Conservation (phyloP, 768 basidiomycete genomes). For the Cyathus striatus region DNA sequence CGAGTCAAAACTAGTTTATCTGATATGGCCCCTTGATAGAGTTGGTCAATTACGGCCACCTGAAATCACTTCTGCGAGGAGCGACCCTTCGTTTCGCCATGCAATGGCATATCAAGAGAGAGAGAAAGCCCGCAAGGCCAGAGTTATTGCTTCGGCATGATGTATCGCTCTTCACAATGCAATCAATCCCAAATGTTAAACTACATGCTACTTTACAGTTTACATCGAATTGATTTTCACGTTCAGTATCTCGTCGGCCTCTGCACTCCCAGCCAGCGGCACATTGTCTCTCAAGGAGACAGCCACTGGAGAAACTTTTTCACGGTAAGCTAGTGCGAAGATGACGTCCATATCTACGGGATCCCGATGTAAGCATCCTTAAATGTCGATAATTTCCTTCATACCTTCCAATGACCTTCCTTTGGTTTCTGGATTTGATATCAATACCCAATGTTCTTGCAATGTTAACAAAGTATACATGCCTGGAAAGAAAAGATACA, state of each 20-base stretch:
- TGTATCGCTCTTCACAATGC: neutral
- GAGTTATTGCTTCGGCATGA: constrained; percentile 19
- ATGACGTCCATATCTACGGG: constrained; percentile 39
- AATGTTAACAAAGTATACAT: constrained; percentile 1
- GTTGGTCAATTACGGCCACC: constrained; percentile 26
- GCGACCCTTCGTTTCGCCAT: constrained; percentile 18
- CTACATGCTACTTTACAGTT: too few species aligned
- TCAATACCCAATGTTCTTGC: neutral
- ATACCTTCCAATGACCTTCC: constrained; percentile 51
- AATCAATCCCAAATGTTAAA: too few species aligned
- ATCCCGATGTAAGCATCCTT: neutral
- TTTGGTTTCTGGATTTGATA: constrained; percentile 38
- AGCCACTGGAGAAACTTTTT: constrained; percentile 36
- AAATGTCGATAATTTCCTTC: neutral
- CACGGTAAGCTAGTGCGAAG: constrained; percentile 39
- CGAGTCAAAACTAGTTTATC: constrained; percentile 42
- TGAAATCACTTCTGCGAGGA: constrained; percentile 6
- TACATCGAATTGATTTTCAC: neutral
- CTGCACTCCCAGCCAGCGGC: constrained; percentile 36
- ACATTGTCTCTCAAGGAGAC: constrained; percentile 40
- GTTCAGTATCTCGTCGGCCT: constrained; percentile 38
- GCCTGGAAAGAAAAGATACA: constrained; percentile 55
- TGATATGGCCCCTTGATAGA: constrained; percentile 49
- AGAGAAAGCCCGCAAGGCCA: constrained; percentile 28
- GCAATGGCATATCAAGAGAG: constrained; percentile 34